A percentile compares a stretch with the other conserved stretches of the same genome.
phyloP scores from a whole-genome alignment of 345 rosid genomes.

The Anastatica hierochuntica region DNA sequence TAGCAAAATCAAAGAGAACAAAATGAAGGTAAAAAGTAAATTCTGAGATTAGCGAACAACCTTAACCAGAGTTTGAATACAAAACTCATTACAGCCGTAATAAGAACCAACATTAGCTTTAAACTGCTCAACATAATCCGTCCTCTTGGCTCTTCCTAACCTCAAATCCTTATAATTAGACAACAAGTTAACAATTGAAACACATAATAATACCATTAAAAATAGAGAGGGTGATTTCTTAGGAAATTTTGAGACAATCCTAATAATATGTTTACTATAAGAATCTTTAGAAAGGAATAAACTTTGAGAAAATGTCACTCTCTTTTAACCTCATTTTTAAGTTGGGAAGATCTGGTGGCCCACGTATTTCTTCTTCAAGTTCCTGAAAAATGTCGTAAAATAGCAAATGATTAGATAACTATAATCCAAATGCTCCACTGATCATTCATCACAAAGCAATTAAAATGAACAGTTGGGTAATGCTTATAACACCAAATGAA shows the following conservation, averaged over 20 bases:
- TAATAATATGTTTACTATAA: not conserved
- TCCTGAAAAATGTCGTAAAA: constrained; percentile 42
- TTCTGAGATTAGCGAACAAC: constrained; percentile 26
- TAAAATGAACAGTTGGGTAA: not conserved
- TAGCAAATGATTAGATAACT: not conserved
- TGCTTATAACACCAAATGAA: too few relatives aligned
- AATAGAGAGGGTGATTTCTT: not conserved
- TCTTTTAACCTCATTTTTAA: constrained; percentile 71
- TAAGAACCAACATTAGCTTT: constrained; percentile 66
- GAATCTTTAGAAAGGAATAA: not conserved
- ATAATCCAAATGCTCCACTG: too few relatives aligned
- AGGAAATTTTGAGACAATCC: constrained; percentile 7
- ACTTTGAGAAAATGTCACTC: constrained; percentile 35
- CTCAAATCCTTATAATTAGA: constrained; percentile 65
- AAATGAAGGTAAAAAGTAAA: not conserved
- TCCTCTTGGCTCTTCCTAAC: constrained; percentile 57
- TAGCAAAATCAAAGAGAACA: not conserved
- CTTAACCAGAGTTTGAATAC: constrained; percentile 70
- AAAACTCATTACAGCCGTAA: constrained; percentile 86
- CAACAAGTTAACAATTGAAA: constrained; percentile 68
- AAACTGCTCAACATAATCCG: constrained; percentile 62
- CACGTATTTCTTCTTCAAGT: constrained; percentile 60
- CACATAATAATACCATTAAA: constrained; percentile 1
- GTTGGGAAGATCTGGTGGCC: constrained; percentile 60
- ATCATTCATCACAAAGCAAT: too few relatives aligned